Conservation (phyloP, 2,329 filamentous ascomycete genomes). For the Periconia sp. region DNA sequence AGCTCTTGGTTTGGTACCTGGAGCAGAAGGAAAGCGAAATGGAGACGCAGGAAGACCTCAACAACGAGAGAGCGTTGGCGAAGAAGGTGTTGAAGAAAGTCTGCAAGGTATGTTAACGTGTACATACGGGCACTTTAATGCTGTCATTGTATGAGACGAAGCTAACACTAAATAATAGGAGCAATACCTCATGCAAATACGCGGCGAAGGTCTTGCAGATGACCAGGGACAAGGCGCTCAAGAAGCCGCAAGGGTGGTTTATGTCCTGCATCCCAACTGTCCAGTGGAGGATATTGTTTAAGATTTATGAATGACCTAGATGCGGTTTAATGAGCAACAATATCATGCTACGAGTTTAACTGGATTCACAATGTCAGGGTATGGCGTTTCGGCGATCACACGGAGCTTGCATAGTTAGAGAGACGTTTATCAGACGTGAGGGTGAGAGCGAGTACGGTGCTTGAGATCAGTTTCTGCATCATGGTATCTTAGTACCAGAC, state of each 20-base stretch:
- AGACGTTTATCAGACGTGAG: too few species aligned
- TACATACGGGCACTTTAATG: not conserved
- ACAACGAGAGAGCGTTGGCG: conserved; percentile 71
- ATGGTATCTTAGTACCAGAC: too few species aligned
- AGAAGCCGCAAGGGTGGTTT: conserved; percentile 62
- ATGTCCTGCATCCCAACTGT: conserved; percentile 93
- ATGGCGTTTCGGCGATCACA: not conserved
- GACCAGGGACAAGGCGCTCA: conserved; percentile 63
- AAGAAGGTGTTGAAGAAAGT: conserved; percentile 91
- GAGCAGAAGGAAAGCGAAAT: conserved; percentile 87
- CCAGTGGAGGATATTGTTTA: conserved; percentile 65
- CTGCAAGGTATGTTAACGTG: conserved; percentile 73
- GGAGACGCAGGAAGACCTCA: conserved; percentile 76
- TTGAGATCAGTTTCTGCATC: too few species aligned
- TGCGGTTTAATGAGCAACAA: not conserved
- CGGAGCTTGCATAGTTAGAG: too few species aligned
- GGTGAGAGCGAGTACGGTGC: too few species aligned
- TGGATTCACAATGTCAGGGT: not conserved
- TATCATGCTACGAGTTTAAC: not conserved
- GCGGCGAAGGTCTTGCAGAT: conserved; percentile 87
- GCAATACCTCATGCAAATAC: conserved; percentile 60
- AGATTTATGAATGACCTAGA: not conserved
- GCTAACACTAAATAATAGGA: conserved; percentile 48
- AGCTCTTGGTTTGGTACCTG: conserved; percentile 84
- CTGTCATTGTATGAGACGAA: not conserved